phyloP scores from a whole-genome alignment of 1,284 basidiomycete genomes.

The Hypsizygus ulmarius region DNA sequence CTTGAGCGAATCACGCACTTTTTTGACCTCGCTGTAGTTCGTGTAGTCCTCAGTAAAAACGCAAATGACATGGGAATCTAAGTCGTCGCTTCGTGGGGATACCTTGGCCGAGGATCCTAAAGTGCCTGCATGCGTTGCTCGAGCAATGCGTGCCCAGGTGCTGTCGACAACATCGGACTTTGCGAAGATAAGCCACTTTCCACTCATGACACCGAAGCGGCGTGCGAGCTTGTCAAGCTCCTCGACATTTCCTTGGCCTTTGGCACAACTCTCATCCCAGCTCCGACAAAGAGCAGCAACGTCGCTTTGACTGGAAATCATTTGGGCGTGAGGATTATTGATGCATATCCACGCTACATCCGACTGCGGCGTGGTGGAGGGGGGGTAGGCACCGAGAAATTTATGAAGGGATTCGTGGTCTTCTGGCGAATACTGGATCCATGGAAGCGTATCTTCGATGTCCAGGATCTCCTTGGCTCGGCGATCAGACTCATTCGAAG shows the following conservation, averaged over 20 bases:
- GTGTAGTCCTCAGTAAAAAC: conserved; percentile 15
- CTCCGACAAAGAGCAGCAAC: conserved; percentile 6
- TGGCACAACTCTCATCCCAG: conserved; percentile 12
- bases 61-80: conserved; percentile 8
- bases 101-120: conserved; percentile 12
- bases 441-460: conserved; percentile 8
- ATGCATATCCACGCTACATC: conserved; percentile 13
- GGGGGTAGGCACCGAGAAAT: conserved; percentile 8
- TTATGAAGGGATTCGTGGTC: neutral
- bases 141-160: conserved; percentile 11
- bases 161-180: conserved; percentile 3
- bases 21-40: conserved; percentile 3
- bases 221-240: conserved; percentile 9
- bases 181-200: conserved; percentile 16
- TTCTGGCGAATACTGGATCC: conserved; percentile 8
- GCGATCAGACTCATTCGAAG: neutral
- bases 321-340: neutral
- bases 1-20: conserved; percentile 12
- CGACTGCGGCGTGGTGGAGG: conserved; percentile 7
- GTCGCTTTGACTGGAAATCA: neutral
- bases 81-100: conserved; percentile 6
- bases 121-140: conserved; percentile 14
- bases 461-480: conserved; percentile 7
- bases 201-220: conserved; percentile 1
- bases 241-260: neutral